Evolutionary conservation across 345 rosid genomes (phyloP), one percentile per base, ranked within the genome.

Genomic region (Eucalyptus pauciflora): DNA sequence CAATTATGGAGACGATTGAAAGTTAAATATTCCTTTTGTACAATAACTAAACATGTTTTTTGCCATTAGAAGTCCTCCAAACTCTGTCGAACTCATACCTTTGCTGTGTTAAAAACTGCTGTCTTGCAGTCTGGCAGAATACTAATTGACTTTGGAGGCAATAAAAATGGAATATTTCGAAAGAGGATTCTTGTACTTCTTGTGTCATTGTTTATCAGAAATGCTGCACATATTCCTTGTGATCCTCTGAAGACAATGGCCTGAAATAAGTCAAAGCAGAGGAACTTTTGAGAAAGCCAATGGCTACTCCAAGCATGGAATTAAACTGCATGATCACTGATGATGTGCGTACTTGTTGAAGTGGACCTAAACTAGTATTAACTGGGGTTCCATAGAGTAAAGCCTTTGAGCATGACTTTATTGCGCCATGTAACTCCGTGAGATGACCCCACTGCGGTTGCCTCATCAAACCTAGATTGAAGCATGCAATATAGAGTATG

Each of bases 391-490:
- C 99, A 71, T 91, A 89, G 22, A 95, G 95, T 50, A 97, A 83
- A 92, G 97, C 93, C 85, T 85, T 86, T 87, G 89, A 91, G 92
- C 97, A 94, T 64, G 91, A 86, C 91, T 95, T 96, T 49, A 96
- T 90, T 76, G 97, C 93, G 8, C 93, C 92, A 91, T 96, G 98
- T 87, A 97, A 89, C 80, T 95, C 97, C 91, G 92, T 92, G 29
- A 97, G 96, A 93, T 97, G 98, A 43, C 97, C 97, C 94, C 94
- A 97, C 91, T 96, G 95, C 15, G 99, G 98, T 89, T 95, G 94
- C 89, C 96, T 93, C 52, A 92, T 91, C 87, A 96, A 71, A 76
- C 99, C 98, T 90, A n/a, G 54, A 50, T 85, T 48, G 33, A 85
- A 52, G 13, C 69, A 87, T 45, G 10, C 79, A 60, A 50, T 50